A percentile compares a stretch with the other conserved stretches of the same genome.
These are phyloP conservation scores for Ophiosphaerella korrae DNA, from an alignment of 2,329 filamentous ascomycete genomes.

Conservation along the genomic window DNA sequence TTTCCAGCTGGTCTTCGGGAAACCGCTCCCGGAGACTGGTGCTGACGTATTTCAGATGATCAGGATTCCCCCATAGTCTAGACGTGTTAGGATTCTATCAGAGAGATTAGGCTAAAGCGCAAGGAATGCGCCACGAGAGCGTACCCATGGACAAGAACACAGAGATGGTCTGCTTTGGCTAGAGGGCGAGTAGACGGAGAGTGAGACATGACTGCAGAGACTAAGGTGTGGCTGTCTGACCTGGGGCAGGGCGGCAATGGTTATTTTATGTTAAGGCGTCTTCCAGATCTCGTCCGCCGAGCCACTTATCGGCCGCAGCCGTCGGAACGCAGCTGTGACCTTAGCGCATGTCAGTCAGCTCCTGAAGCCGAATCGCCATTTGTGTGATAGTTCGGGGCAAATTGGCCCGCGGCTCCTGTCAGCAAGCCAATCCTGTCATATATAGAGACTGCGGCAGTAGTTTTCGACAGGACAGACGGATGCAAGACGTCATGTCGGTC, in stretches of 20 bases:
- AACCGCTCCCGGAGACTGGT: conserved; percentile 67
- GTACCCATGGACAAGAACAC: conserved; percentile 77
- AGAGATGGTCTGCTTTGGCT: conserved; percentile 66
- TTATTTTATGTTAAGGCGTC: conserved; percentile 16
- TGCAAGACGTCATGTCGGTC: conserved; percentile 19
- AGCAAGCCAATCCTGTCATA: too few species aligned
- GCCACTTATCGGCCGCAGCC: conserved; percentile 18
- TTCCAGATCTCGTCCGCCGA: conserved; percentile 26
- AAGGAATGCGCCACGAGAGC: conserved; percentile 27
- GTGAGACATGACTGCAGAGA: conserved; percentile 18
- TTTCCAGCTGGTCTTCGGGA: conserved; percentile 67
- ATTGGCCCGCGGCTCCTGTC: too few species aligned
- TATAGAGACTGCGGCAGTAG: too few species aligned
- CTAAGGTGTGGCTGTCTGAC: background rate
- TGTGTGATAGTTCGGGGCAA: too few species aligned
- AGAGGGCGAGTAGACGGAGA: conserved; percentile 10
- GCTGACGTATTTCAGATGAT: conserved; percentile 71
- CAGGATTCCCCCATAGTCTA: conserved; percentile 80
- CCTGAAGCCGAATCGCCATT: too few species aligned
- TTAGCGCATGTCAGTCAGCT: background rate
- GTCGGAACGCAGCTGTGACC: conserved; percentile 1
- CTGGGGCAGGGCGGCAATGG: conserved; percentile 11
- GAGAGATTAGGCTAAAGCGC: conserved; percentile 1
- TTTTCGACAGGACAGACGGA: too few species aligned
- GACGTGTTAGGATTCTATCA: conserved; percentile 17